Evolutionary conservation across 352 stramenopile species (phyloP).

Genomic region (Paralagenidium karlingii): DNA sequence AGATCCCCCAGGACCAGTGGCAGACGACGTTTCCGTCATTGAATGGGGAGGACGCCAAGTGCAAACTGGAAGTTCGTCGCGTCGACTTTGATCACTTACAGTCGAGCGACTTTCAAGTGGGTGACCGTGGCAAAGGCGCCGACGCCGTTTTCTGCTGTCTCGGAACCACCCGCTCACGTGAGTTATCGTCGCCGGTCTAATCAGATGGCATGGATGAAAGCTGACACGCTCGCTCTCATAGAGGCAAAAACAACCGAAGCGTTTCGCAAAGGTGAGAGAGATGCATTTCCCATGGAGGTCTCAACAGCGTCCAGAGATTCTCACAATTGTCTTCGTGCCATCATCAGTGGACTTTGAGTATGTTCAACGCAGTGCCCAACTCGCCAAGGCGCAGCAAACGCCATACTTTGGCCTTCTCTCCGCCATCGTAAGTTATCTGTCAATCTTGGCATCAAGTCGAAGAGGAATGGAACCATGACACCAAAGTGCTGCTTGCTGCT

Average conservation of each 20-base stretch:
- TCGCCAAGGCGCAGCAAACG: constrained; percentile 24
- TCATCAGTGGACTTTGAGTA: constrained; percentile 62
- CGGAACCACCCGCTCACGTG: constrained; percentile 52
- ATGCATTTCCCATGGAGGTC: too few relatives aligned
- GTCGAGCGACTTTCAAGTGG: too few relatives aligned
- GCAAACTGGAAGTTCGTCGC: constrained; percentile 34
- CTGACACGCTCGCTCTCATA: constrained; percentile 1
- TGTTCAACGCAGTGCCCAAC: constrained; percentile 30
- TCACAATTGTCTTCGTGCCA: too few relatives aligned
- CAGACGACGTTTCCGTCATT: constrained; percentile 23
- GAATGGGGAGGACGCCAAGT: constrained; percentile 17
- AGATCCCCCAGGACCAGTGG: constrained; percentile 32
- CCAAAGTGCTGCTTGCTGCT: too few relatives aligned
- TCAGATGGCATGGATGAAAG: too few relatives aligned
- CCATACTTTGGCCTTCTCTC: constrained; percentile 60
- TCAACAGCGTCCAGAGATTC: too few relatives aligned
- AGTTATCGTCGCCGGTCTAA: too few relatives aligned
- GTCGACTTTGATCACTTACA: too few relatives aligned
- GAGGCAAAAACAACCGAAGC: constrained; percentile 44
- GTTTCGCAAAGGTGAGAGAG: constrained; percentile 65
- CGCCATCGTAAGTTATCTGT: constrained; percentile 29
- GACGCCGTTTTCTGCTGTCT: constrained; percentile 61
- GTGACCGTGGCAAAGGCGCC: too few relatives aligned
- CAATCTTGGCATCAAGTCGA: too few relatives aligned
- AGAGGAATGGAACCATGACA: too few relatives aligned